Evolutionary conservation across 1,284 basidiomycete species (phyloP), one percentile per base, ranked within the genome.

Genomic region (Ganoderma lingzhi): DNA sequence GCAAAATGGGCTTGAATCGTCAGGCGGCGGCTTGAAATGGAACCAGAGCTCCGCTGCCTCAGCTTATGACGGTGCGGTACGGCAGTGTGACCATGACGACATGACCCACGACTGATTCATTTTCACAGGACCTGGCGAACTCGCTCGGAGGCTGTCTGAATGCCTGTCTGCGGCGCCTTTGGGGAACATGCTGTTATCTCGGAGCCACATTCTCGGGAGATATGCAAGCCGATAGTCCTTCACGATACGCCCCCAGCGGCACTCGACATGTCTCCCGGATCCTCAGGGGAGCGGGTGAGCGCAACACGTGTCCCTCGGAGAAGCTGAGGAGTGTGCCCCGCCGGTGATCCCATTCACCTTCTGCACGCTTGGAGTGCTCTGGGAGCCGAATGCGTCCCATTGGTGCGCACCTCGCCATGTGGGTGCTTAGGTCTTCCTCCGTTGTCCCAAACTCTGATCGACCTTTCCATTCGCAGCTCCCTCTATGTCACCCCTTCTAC

Each of bases 81-180:
- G 48, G 64, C 42, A 70, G 64, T 65, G 71, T 72, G 71, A 67
- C 68, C 71, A 64, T 72, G 71, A 67, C 66, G 71, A 67, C 64
- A 37, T 64, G 44, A 56, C 67, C 39, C 60, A 56, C 59, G 65
- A 39, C 32, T n/a, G 56, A 59, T 59, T 19, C n/a, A 59, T 59
- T 39, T 59, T 37, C 56, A 6, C 56, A 59, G 56, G 55, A 19
- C 15, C 55, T 58, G 32, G 35, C 32, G 17, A 48, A 44, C 15
- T 45, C 61, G 30, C 28, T 19, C 28, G 53, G 53, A 56, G 42
- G 30, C 23, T 62, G 61, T 45, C 61, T 30, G 61, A 61, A 59
- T 14, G 30, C 68, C 48, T 51, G 48, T 56, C 55, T 56, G 55
- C 65, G 66, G 63, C 63, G 65, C 69, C 35, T 65, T 60, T 41